These are phyloP conservation scores for Coemansia sp. DNA, from an alignment of 192 early-diverging fungal species.

Conservation along the genomic window DNA sequence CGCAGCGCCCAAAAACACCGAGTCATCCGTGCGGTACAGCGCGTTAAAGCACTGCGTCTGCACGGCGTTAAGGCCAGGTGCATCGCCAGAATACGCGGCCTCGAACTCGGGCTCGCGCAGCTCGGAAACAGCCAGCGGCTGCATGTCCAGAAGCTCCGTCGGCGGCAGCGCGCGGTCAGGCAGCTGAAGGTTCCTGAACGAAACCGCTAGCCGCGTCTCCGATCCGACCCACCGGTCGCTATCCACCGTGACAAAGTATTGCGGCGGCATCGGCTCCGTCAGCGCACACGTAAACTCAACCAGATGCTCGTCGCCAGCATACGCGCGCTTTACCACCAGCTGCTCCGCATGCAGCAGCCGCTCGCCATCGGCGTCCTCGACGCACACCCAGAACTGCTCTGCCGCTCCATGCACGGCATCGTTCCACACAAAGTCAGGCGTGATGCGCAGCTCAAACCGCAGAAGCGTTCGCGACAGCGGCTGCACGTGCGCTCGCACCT, in stretches of 20 bases:
- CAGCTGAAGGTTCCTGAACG: constrained; percentile 87
- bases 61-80: constrained; percentile 86
- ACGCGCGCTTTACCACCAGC: constrained; percentile 86
- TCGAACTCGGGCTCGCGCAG: constrained; percentile 72
- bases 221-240: constrained; percentile 94
- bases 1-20: constrained; percentile 87
- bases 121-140: constrained; percentile 79
- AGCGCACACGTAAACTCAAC: constrained; percentile 89
- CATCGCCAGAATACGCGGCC: constrained; percentile 59
- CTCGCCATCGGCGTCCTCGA: constrained; percentile 93
- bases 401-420: constrained; percentile 80
- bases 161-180: constrained; percentile 93
- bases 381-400: constrained; percentile 91
- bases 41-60: constrained; percentile 95
- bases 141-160: constrained; percentile 91
- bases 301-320: constrained; percentile 78
- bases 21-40: constrained; percentile 84
- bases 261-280: constrained; percentile 90
- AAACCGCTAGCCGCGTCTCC: constrained; percentile 89
- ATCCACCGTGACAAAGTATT: constrained; percentile 91
- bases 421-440: constrained; percentile 93
- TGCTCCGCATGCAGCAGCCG: constrained; percentile 83
- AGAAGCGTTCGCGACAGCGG: constrained; percentile 90
- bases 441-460: constrained; percentile 86
- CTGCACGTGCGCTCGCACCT: constrained; percentile 83